Evolutionary conservation across 2,329 filamentous ascomycete genomes (phyloP), one percentile per base, ranked within the genome.

Genomic region (Paecilomyces dactylethromorphus): DNA sequence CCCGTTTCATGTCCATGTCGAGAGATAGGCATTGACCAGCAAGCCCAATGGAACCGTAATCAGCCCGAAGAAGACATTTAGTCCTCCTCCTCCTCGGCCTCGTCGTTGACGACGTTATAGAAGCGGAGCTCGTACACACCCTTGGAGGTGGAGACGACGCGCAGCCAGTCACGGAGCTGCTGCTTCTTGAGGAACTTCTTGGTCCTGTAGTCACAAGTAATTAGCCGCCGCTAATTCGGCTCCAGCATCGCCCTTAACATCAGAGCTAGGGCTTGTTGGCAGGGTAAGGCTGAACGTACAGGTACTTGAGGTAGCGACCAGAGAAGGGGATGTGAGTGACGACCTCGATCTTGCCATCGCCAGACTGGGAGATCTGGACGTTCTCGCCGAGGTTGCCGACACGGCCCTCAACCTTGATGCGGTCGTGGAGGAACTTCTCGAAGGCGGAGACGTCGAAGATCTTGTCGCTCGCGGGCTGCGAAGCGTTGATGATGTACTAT

Each of bases 171-270:
- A 84, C 94, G 91, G 79, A 99, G 91, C 87, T 97, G 93, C 86
- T 97, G 91, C 91, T 99, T 99, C 92, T 99, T 99, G 82, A 99
- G 89, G 89, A 96, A 99, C 87, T 99, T 99, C 91, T 99, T 99
- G 80, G 94, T 99, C 79, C 91, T 96, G 69, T 57, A 56, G 54
- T 55, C 45, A 45, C 39, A 3, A 52, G 33, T 54, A 39, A 59
- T 26, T 18, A 22, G 8, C 10, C 33, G 39, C 45, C 29, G 33
- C 39, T 29, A 6, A 62, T 62, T 57, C 66, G 4, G 8, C 18
- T 60, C 26, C 31, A 12, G 26, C 56, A 53, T 33, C 55, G 10
- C 55, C 21, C 22, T 49, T 10, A 4, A 7, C 2, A n/a, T 15
- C 22, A 49, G 11, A 21, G 13, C 12, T 49, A 55, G 1, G 31